Evolutionary conservation across 306 rosid species (phyloP).

Genomic region (Vachellia pachyceras): DNA sequence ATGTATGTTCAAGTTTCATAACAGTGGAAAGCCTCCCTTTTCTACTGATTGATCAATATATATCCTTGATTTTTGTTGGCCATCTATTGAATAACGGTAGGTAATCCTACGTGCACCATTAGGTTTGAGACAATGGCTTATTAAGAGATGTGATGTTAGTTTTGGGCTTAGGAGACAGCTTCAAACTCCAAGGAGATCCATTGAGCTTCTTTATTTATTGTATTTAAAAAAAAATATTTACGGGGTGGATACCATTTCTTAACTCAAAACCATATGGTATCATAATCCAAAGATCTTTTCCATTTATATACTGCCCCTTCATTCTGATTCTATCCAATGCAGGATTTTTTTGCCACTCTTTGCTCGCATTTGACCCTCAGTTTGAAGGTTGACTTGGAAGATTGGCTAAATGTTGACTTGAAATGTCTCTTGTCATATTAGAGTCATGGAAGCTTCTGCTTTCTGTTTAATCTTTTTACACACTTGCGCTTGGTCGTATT

Average conservation of each 20-base stretch:
- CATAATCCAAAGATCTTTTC: background rate
- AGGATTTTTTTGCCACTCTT: background rate
- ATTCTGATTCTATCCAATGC: background rate
- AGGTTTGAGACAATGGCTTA: constrained; percentile 6
- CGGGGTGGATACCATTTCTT: background rate
- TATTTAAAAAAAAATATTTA: background rate
- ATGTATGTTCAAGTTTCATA: background rate
- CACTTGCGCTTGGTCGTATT: background rate
- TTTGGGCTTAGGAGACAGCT: background rate
- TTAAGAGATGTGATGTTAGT: constrained; percentile 1
- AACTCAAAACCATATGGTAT: background rate
- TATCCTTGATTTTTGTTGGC: background rate
- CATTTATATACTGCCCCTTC: background rate
- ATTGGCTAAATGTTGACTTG: background rate
- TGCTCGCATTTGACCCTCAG: background rate
- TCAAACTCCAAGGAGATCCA: background rate
- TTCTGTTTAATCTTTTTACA: background rate
- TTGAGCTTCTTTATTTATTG: background rate
- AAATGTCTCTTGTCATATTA: background rate
- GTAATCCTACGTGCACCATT: background rate
- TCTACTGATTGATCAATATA: constrained; percentile 1
- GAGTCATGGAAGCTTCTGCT: constrained; percentile 10
- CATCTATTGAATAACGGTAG: background rate
- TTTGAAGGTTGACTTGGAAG: background rate
- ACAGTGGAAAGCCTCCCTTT: background rate